Conservation (phyloP, 495 filamentous ascomycete species). For the Darksidea phi region DNA sequence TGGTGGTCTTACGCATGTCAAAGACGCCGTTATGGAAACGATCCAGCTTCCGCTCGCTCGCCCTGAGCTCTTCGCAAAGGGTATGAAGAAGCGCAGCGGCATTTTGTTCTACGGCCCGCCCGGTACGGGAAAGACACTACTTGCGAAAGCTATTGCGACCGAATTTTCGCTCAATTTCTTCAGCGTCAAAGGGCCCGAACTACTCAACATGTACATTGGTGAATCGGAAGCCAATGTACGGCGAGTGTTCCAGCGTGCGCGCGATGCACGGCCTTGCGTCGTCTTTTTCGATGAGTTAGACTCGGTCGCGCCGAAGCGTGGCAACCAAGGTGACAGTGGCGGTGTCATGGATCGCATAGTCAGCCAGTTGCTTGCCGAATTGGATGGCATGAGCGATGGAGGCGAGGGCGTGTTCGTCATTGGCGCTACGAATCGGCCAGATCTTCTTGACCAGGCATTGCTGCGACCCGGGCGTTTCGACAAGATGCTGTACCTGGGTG, state of each 20-base stretch:
- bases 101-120: constrained; percentile 98
- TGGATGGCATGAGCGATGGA: constrained; percentile 96
- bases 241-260: constrained; percentile 88
- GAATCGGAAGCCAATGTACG: constrained; percentile 98
- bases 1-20: constrained; percentile 87
- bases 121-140: constrained; percentile 92
- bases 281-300: constrained; percentile 99
- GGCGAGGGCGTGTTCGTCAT: constrained; percentile 95
- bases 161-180: constrained; percentile 99
- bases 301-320: constrained; percentile 93
- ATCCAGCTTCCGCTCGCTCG: constrained; percentile 91
- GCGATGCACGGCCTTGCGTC: constrained; percentile 94
- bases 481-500: constrained; percentile 97
- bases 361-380: constrained; percentile 87
- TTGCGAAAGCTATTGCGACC: constrained; percentile 96
- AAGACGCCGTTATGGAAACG: constrained; percentile 93
- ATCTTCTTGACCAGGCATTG: constrained; percentile 87
- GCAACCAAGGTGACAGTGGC: constrained; percentile 96
- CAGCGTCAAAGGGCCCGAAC: constrained; percentile 93
- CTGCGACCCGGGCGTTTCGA: constrained; percentile 92
- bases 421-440: constrained; percentile 92
- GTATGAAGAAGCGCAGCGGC: constrained; percentile 97
- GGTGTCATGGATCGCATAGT: constrained; percentile 99
- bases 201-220: constrained; percentile 99
- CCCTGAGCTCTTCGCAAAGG: constrained; percentile 93